Base-by-base conservation (phyloP, 108 stramenopile genomes). In the Chaetoceros muelleri region DNA sequence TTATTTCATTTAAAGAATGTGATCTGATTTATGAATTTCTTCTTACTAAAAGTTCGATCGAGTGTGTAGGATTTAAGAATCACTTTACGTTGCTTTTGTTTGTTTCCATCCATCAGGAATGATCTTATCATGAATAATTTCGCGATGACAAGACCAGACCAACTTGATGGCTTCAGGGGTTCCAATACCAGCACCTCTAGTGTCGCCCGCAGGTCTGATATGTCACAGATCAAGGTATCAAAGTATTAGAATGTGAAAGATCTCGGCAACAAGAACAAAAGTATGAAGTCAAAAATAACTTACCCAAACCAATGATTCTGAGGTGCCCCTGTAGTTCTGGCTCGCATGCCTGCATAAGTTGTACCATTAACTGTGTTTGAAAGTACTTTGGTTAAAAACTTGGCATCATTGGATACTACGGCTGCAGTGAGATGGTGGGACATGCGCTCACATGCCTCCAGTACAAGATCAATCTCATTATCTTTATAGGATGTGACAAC, bases 291-390 rank as follows among this genome's bases (percentile, higher is more conserved):
- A 10, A n/a, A n/a, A n/a, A n/a, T n/a, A n/a, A n/a, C n/a, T n/a
- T n/a, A n/a, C n/a, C 98, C 98, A 65, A 99, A 99, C 98, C 98
- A 99, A 73, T 99, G 98, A 73, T 99, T 99, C 62, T 96, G 94
- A n/a, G 98, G 98, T 2, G 98, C 98, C 27, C 96, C 97, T 1
- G 98, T 99, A 3, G 98, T 99, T 24, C 98, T 75, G 7, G 96
- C 98, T 22, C 98, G 81, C 24, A 82, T 78, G 22, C 98, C 98
- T 17, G 75, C 76, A 69, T 99, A 99, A 13, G 96, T 97, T 5
- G 98, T 99, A 28, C 98, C 98, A 69, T 99, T 99, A 26, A 99
- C 96, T 0, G 98, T 96, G 74, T 85, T 69, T 28, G 80, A 82
- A 48, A 99, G 73, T 46, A 99, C 77, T 23, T 80, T 63, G 53